Evolutionary conservation across 208 protist genomes (phyloP).

Genomic region (Leishmania gerbilli): DNA sequence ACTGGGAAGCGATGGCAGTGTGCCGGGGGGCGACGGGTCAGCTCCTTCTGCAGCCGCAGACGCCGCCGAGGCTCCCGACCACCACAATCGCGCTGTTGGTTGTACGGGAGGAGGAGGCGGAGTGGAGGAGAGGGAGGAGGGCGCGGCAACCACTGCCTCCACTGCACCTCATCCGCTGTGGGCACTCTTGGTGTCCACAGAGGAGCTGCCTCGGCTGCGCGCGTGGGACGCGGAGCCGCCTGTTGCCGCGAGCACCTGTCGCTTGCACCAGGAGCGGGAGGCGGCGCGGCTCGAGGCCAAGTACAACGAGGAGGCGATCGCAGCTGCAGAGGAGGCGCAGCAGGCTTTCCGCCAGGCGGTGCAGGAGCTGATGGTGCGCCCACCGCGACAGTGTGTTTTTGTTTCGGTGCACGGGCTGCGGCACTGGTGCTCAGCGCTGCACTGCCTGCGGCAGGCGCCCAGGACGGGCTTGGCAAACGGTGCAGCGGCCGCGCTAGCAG

Average conservation of each 20-base stretch:
- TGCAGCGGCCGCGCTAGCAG: background rate
- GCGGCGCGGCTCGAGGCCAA: background rate
- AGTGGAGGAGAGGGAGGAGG: background rate
- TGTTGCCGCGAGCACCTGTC: background rate
- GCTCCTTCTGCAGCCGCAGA: background rate
- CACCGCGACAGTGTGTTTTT: constrained; percentile 30
- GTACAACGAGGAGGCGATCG: constrained; percentile 7
- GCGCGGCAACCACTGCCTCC: background rate
- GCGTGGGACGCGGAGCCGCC: constrained; percentile 27
- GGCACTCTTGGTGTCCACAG: background rate
- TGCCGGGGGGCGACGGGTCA: background rate
- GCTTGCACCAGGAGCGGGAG: background rate
- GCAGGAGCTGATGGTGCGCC: constrained; percentile 16
- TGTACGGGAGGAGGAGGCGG: background rate
- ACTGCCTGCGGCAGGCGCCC: constrained; percentile 4
- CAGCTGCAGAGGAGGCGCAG: constrained; percentile 13
- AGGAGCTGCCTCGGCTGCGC: constrained; percentile 8
- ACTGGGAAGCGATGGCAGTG: background rate
- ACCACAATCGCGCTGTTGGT: background rate
- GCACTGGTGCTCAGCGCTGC: constrained; percentile 10
- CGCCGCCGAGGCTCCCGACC: too few species aligned
- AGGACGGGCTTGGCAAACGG: background rate
- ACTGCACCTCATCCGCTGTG: background rate
- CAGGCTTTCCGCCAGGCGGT: background rate
- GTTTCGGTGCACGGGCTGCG: constrained; percentile 18